Evolutionary conservation across 2,329 filamentous ascomycete species (phyloP).

Genomic region (Apiospora phragmitis): DNA sequence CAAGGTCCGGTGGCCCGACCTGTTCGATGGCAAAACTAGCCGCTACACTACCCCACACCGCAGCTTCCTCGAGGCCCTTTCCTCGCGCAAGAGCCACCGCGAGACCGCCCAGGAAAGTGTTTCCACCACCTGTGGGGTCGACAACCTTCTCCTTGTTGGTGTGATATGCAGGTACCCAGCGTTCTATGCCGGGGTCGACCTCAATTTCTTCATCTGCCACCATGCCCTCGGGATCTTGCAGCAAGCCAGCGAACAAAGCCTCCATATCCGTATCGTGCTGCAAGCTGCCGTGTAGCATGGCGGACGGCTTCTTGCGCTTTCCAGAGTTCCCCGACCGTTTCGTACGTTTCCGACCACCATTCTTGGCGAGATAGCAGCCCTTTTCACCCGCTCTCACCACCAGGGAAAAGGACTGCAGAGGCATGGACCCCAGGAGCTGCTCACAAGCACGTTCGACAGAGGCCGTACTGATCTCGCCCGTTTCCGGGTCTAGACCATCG

Average conservation of each 20-base stretch:
- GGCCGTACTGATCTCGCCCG: conserved; percentile 52
- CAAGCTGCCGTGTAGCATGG: conserved; percentile 49
- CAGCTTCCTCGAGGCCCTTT: conserved; percentile 65
- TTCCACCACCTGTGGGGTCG: conserved; percentile 95
- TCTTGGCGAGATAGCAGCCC: conserved; percentile 67
- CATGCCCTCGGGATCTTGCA: conserved; percentile 53
- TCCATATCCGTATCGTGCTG: conserved; percentile 64
- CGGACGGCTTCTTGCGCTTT: conserved; percentile 44
- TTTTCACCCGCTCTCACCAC: conserved; percentile 72
- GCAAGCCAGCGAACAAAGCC: conserved; percentile 58
- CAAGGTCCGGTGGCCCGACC: conserved; percentile 73
- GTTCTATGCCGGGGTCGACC: conserved; percentile 63
- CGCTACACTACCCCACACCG: conserved; percentile 76
- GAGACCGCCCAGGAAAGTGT: conserved; percentile 75
- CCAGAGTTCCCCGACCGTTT: conserved; percentile 15
- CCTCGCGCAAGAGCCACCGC: conserved; percentile 61
- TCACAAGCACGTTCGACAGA: conserved; percentile 62
- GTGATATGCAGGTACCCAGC: conserved; percentile 82
- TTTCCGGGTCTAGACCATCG: conserved; percentile 52
- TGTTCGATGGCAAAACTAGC: conserved; percentile 96
- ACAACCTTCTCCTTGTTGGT: conserved; percentile 56
- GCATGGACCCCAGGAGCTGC: conserved; percentile 64
- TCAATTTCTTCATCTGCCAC: conserved; percentile 59
- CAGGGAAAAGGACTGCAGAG: conserved; percentile 63
- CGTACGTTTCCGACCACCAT: conserved; percentile 53